phyloP scores from a whole-genome alignment of 1,284 basidiomycete genomes.

The Rugosomyces carneus region DNA sequence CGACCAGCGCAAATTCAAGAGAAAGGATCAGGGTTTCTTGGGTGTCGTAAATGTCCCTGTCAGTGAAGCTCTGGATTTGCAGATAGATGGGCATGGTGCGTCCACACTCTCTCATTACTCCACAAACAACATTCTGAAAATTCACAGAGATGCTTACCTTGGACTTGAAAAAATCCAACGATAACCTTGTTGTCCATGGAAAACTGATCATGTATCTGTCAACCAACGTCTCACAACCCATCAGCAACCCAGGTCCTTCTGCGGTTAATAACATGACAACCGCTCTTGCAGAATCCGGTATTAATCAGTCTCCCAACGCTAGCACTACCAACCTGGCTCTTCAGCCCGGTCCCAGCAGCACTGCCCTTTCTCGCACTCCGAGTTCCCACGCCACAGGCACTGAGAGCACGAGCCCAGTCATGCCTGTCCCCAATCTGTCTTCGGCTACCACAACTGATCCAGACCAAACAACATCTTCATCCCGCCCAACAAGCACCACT shows the following conservation, averaged over 20 bases:
- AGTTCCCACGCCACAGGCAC: conserved; percentile 48
- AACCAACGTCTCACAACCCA: conserved; percentile 74
- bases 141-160: conserved; percentile 79
- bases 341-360: conserved; percentile 26
- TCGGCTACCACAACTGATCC: conserved; percentile 28
- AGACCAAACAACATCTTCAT: conserved; percentile 28
- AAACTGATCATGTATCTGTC: conserved; percentile 88
- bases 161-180: conserved; percentile 87
- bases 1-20: conserved; percentile 96
- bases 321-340: conserved; percentile 43
- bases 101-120: background rate
- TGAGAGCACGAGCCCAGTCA: conserved; percentile 29
- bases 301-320: conserved; percentile 48
- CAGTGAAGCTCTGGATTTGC: conserved; percentile 84
- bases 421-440: conserved; percentile 33
- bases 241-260: conserved; percentile 69
- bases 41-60: conserved; percentile 92
- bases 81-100: conserved; percentile 84
- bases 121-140: background rate
- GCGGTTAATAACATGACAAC: conserved; percentile 49
- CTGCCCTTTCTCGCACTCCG: conserved; percentile 43
- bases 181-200: conserved; percentile 84
- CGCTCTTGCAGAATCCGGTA: conserved; percentile 51
- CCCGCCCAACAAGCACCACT: conserved; percentile 32
- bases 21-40: conserved; percentile 91